phyloP scores from a whole-genome alignment of 2,329 filamentous ascomycete species.

The Sporothrix sp. region DNA sequence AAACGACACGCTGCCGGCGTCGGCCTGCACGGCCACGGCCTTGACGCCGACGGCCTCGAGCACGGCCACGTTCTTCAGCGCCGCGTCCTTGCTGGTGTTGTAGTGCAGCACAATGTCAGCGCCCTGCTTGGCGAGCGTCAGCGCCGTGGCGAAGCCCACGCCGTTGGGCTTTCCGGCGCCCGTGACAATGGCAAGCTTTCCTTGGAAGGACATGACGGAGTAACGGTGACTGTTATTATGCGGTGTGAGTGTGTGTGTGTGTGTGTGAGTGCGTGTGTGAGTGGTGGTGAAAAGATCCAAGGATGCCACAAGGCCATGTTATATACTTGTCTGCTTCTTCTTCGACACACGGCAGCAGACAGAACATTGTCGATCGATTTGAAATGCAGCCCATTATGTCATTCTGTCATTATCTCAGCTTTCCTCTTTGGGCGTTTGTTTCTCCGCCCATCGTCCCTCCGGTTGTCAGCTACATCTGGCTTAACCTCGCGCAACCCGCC shows the following conservation, averaged over 20 bases:
- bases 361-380: no score
- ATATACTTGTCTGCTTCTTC: no score
- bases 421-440: no score
- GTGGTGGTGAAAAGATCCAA: background rate
- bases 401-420: no score
- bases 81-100: constrained; percentile 14
- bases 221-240: background rate
- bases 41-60: constrained; percentile 12
- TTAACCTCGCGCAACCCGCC: no score
- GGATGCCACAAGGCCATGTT: background rate
- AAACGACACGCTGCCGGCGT: constrained; percentile 12
- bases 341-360: no score
- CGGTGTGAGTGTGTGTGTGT: background rate
- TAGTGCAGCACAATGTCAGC: constrained; percentile 17
- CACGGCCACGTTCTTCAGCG: constrained; percentile 9
- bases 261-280: background rate
- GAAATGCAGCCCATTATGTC: no score
- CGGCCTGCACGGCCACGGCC: constrained; percentile 15
- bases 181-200: constrained; percentile 18
- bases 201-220: background rate
- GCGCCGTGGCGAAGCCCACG: constrained; percentile 16
- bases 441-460: no score
- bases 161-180: constrained; percentile 18
- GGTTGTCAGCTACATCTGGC: no score
- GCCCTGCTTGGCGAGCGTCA: constrained; percentile 14